Evolutionary conservation across 176 grass and related monocot genomes (phyloP).

Genomic region (Oryza coarctata): DNA sequence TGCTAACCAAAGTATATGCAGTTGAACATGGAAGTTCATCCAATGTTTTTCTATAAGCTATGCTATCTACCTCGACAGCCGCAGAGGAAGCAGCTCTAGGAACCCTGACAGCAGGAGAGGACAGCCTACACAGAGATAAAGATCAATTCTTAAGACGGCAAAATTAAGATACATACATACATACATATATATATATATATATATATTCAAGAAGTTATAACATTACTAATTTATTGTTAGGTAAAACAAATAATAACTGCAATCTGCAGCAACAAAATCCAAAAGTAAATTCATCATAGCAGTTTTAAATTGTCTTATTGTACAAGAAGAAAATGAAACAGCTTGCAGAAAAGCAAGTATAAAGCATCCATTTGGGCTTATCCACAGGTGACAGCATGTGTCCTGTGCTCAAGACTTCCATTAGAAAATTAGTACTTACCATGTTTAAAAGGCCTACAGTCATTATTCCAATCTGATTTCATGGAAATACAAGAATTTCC

Average conservation of each 20-base stretch:
- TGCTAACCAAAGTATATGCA: conserved; percentile 55
- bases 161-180: no score
- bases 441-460: neutral
- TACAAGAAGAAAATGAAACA: neutral
- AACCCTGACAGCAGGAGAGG: conserved; percentile 53
- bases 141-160: conserved; percentile 15
- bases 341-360: conserved; percentile 7
- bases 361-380: neutral
- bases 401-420: neutral
- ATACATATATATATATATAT: no score
- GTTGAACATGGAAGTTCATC: conserved; percentile 54
- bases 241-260: neutral
- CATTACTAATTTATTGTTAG: neutral
- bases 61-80: conserved; percentile 80
- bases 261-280: conserved; percentile 12
- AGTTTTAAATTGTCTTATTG: neutral
- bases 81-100: conserved; percentile 67
- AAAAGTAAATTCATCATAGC: neutral
- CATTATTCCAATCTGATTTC: neutral
- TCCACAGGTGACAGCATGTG: neutral
- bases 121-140: conserved; percentile 35
- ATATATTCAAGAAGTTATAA: conserved; percentile 6
- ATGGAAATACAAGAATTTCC: neutral
- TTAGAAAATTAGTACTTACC: neutral
- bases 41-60: conserved; percentile 44